Base-by-base conservation (phyloP, 208 protist species). In the Vickermania spadyakhi region DNA sequence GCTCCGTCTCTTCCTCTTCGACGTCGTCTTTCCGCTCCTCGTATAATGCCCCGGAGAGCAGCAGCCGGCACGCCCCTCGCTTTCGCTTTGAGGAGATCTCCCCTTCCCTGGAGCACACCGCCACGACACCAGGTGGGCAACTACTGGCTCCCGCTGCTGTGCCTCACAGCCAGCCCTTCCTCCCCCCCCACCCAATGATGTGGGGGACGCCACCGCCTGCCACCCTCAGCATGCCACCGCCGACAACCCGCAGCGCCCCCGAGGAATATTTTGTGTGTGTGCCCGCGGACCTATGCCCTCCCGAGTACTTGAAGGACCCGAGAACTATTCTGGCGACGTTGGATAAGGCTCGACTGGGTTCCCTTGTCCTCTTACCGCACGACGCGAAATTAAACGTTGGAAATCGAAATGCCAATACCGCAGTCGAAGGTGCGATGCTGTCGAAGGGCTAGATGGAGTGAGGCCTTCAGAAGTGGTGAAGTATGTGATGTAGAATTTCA, bases 231-330 rank as follows among this genome's bases (percentile, higher is more conserved):
- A 1, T 30, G 22, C 60, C 50, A 1, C 30, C 52, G n/a, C 14
- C 55, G 45, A 13, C 31, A 18, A 42, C 45, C 31, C 29, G 28
- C n/a, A 41, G 13, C n/a, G 29, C 29, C 23, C 22, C n/a, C 50
- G 58, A 18, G 28, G 71, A 72, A 5, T 21, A 54, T 5, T 76
- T 68, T 56, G 61, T 76, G 28, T 76, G 71, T 52, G 11, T 76
- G 2, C 71, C 71, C 23, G 57, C 64, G 30, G 36, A 60, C 1
- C 64, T 76, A 7, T 76, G 71, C 31, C 71, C 71, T 0, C 49
- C 56, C 2, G 64, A 71, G 54, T 61, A 62, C 52, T 53, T 61
- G 22, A 65, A 60, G n/a, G 71, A 76, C 29, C 71, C 71, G 22
- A 57, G 71, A 1, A 54, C 64, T 11, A 57, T 72, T 27, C 11